Percentiles rank a stretch among this genome's conserved stretches.
phyloP scores from a whole-genome alignment of 75 land plant species.

The Pseudotsuga menziesii region DNA sequence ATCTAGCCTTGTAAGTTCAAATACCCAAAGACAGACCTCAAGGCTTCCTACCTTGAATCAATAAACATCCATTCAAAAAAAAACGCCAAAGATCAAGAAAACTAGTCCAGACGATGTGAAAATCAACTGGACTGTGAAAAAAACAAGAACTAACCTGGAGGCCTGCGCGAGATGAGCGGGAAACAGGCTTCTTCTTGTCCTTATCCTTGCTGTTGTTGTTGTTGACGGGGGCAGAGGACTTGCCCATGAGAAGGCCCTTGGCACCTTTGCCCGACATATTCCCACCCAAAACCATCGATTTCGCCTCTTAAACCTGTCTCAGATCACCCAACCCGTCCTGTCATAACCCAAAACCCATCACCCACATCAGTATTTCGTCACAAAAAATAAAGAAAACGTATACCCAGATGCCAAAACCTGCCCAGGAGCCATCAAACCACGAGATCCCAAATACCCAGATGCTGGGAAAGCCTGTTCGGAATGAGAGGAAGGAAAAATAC shows the following conservation, averaged over 20 bases:
- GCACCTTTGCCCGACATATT: conserved; percentile 68
- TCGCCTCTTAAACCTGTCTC: not conserved
- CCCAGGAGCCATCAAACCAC: no score
- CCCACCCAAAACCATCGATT: conserved; percentile 4
- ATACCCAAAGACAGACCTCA: not conserved
- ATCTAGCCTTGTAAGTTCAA: not conserved
- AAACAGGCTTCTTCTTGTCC: conserved; percentile 66
- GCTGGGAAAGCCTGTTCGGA: no score
- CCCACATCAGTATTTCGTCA: no score
- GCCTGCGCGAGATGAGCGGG: conserved; percentile 67
- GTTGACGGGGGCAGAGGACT: conserved; percentile 25
- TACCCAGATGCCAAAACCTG: no score
- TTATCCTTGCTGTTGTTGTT: conserved; percentile 32
- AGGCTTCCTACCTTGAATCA: not conserved
- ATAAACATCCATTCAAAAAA: not conserved
- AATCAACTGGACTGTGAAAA: not conserved
- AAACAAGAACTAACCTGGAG: conserved; percentile 38
- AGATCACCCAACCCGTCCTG: not conserved
- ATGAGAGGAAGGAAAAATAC: no score
- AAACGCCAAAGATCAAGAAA: not conserved
- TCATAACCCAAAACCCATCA: no score
- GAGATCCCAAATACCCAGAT: no score
- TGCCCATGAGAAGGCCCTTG: conserved; percentile 58
- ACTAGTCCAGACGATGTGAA: not conserved
- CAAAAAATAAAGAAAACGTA: no score